Evolutionary conservation across 2,329 filamentous ascomycete species (phyloP).

Genomic region (Cordyceps javanica): DNA sequence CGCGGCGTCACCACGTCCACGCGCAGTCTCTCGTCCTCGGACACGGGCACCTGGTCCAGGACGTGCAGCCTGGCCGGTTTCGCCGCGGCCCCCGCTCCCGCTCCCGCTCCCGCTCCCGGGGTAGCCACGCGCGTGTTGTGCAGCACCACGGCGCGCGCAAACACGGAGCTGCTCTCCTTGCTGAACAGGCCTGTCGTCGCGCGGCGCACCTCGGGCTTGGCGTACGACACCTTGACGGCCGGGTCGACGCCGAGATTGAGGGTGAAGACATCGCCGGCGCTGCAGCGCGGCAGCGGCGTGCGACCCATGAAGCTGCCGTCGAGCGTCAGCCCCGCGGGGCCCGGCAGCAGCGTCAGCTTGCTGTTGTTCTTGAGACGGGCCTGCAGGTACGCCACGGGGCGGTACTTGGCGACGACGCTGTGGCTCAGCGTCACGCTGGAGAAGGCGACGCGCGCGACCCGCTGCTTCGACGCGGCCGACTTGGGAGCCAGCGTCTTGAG

Average conservation of each 20-base stretch:
- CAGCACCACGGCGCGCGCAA: slow-evolving; percentile 39
- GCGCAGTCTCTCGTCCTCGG: slow-evolving; percentile 48
- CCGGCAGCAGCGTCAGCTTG: slow-evolving; percentile 49
- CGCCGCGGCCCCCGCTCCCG: too few species aligned
- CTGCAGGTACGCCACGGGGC: slow-evolving; percentile 53
- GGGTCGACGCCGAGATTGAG: slow-evolving; percentile 52
- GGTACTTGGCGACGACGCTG: slow-evolving; percentile 55
- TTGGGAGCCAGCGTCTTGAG: slow-evolving; percentile 50
- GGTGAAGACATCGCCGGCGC: slow-evolving; percentile 43
- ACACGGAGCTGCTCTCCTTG: slow-evolving; percentile 43
- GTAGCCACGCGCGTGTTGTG: slow-evolving; percentile 39
- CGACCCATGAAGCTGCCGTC: slow-evolving; percentile 57
- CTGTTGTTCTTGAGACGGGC: slow-evolving; percentile 50
- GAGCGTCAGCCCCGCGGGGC: slow-evolving; percentile 52
- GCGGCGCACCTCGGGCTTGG: slow-evolving; percentile 45
- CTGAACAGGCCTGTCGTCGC: slow-evolving; percentile 42
- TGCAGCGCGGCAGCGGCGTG: slow-evolving; percentile 45
- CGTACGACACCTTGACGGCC: slow-evolving; percentile 45
- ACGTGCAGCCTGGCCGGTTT: slow-evolving; percentile 40
- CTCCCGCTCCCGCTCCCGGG: slow-evolving; percentile 14
- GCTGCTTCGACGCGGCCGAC: slow-evolving; percentile 48
- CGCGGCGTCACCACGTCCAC: slow-evolving; percentile 42
- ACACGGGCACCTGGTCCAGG: slow-evolving; percentile 52
- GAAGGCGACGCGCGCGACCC: slow-evolving; percentile 50
- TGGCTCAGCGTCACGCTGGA: slow-evolving; percentile 47